Conservation (phyloP, 2,329 filamentous ascomycete genomes). For the Xylaria sp. region DNA sequence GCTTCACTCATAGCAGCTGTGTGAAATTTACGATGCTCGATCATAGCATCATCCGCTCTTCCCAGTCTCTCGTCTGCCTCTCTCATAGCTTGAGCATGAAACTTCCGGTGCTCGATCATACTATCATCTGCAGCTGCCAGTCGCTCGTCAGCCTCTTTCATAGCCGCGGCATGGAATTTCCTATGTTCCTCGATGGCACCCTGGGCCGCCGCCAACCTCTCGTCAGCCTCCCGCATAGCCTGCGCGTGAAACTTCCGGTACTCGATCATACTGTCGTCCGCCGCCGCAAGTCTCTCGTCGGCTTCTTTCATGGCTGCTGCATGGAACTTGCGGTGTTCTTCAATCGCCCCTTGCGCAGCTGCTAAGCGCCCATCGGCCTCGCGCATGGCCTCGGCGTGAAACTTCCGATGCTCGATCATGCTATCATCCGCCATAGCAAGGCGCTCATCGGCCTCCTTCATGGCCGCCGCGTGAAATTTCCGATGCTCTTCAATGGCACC, state of each 20-base stretch:
- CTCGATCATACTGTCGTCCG: conserved; percentile 28
- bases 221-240: conserved; percentile 29
- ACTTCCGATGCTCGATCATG: conserved; percentile 32
- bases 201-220: conserved; percentile 20
- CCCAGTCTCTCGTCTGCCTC: conserved; percentile 16
- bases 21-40: conserved; percentile 23
- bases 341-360: neutral
- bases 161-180: conserved; percentile 26
- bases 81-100: conserved; percentile 25
- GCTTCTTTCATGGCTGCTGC: conserved; percentile 15
- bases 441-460: conserved; percentile 31
- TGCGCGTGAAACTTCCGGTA: conserved; percentile 25
- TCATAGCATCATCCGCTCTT: conserved; percentile 9
- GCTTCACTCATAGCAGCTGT: conserved; percentile 14
- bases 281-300: conserved; percentile 17
- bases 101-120: conserved; percentile 31
- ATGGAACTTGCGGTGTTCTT: conserved; percentile 21
- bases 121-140: conserved; percentile 22
- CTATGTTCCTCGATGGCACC: conserved; percentile 25
- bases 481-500: conserved; percentile 27
- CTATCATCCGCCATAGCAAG: conserved; percentile 23
- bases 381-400: conserved; percentile 24
- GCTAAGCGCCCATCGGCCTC: conserved; percentile 18
- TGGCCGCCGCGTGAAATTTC: conserved; percentile 23
- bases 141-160: conserved; percentile 29